A percentile compares a stretch with the other conserved stretches of the same genome.
Conservation (phyloP, 116 monocot genomes). For the Papilionanthe hybrid region DNA sequence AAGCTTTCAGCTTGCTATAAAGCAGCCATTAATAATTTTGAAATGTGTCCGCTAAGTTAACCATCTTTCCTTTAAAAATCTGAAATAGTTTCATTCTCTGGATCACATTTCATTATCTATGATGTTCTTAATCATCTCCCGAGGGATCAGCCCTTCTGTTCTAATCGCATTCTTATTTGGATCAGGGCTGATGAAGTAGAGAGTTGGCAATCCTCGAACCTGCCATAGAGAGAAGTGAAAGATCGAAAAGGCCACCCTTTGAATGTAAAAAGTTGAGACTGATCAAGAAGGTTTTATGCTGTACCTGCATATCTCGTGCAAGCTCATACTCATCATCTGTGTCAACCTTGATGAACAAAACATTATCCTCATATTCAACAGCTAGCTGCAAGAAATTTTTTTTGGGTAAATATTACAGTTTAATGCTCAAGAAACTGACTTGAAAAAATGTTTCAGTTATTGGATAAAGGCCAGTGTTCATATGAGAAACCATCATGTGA, state of each 20-base stretch:
- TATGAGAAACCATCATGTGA: too few species aligned
- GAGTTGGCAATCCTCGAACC: constrained; percentile 81
- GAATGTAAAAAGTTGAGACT: neutral
- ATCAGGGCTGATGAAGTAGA: constrained; percentile 88
- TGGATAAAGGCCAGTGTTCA: neutral
- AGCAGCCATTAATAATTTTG: neutral
- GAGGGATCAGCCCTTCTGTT: constrained; percentile 80
- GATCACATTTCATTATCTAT: constrained; percentile 80
- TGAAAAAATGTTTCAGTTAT: neutral
- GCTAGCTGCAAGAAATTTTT: constrained; percentile 51
- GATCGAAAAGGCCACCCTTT: neutral
- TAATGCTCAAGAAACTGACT: neutral
- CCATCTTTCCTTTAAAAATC: neutral
- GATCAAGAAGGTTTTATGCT: neutral
- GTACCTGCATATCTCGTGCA: constrained; percentile 90
- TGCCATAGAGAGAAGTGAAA: constrained; percentile 12
- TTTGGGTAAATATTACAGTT: neutral
- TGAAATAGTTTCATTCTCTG: neutral
- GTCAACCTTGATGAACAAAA: constrained; percentile 79
- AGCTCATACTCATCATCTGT: constrained; percentile 94
- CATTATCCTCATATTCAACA: constrained; percentile 76
- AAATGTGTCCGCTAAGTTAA: neutral
- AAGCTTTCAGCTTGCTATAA: neutral
- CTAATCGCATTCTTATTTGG: constrained; percentile 76
- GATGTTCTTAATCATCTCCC: constrained; percentile 78